Evolutionary conservation across 116 monocot genomes (phyloP).

Genomic region (Dioscorea cayenensis): DNA sequence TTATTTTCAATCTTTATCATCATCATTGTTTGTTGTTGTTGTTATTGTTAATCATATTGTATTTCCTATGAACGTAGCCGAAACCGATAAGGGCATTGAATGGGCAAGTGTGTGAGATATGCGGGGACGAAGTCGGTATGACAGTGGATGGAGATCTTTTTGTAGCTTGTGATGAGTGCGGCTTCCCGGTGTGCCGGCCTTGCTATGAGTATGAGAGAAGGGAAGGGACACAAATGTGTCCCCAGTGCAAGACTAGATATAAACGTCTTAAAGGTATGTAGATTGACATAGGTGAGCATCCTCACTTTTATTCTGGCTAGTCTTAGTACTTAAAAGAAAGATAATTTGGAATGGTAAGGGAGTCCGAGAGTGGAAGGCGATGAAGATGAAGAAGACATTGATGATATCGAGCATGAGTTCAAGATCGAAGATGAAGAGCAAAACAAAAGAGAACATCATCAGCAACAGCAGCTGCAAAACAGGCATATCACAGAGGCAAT

Average conservation of each 20-base stretch:
- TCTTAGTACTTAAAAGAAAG: too few species aligned
- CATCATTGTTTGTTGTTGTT: neutral
- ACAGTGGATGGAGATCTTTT: conserved; percentile 89
- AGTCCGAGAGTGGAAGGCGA: conserved; percentile 92
- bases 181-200: conserved; percentile 87
- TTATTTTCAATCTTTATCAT: neutral
- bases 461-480: conserved; percentile 20
- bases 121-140: conserved; percentile 73
- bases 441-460: conserved; percentile 26
- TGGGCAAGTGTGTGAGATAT: conserved; percentile 93
- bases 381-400: conserved; percentile 88
- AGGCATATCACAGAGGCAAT: conserved; percentile 71
- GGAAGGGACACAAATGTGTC: conserved; percentile 87
- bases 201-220: conserved; percentile 97
- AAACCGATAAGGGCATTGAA: conserved; percentile 54
- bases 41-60: neutral
- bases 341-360: conserved; percentile 29
- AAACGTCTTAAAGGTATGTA: conserved; percentile 79
- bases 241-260: conserved; percentile 95
- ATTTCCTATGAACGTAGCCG: conserved; percentile 33
- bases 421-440: conserved; percentile 46
- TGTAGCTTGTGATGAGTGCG: conserved; percentile 97
- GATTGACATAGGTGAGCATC: too few species aligned
- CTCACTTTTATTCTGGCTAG: too few species aligned
- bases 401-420: conserved; percentile 94